Evolutionary conservation across 179 eudicot genomes (phyloP).

Genomic region (Beta macrorhiza): DNA sequence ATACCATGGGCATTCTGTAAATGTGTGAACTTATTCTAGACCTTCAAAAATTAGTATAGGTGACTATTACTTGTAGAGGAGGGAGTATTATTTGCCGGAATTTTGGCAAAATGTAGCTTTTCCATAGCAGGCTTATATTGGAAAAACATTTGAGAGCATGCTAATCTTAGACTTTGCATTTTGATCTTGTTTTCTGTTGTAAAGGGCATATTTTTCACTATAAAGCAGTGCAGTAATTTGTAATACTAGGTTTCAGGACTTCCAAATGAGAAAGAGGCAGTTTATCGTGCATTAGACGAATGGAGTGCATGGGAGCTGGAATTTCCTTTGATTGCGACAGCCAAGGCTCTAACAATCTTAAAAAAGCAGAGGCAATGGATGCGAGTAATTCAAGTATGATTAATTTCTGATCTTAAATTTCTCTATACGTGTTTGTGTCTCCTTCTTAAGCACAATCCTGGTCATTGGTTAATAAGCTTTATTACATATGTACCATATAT

Average conservation of each 20-base stretch:
- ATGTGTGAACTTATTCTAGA: background rate
- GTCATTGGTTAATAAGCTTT: background rate
- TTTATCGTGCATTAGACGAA: conserved; percentile 75
- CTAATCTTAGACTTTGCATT: too few relatives aligned
- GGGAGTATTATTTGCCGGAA: background rate
- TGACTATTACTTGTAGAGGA: background rate
- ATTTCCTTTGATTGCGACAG: conserved; percentile 85
- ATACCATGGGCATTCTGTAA: background rate
- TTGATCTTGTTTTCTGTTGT: background rate
- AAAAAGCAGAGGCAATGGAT: conserved; percentile 66
- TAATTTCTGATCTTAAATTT: background rate
- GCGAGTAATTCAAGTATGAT: conserved; percentile 69
- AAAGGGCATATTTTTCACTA: background rate
- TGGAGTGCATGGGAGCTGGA: conserved; percentile 93
- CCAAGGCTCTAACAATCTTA: conserved; percentile 74
- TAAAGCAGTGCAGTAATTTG: background rate
- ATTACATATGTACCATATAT: background rate
- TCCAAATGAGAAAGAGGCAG: conserved; percentile 84
- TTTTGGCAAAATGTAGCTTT: background rate
- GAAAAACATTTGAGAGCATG: too few relatives aligned
- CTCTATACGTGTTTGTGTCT: background rate
- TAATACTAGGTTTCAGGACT: conserved; percentile 62
- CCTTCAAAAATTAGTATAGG: background rate
- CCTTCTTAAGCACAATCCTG: background rate
- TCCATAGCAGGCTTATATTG: background rate